These are phyloP conservation scores for Xylaria curta DNA, from an alignment of 495 filamentous ascomycete genomes.

Conservation along the genomic window DNA sequence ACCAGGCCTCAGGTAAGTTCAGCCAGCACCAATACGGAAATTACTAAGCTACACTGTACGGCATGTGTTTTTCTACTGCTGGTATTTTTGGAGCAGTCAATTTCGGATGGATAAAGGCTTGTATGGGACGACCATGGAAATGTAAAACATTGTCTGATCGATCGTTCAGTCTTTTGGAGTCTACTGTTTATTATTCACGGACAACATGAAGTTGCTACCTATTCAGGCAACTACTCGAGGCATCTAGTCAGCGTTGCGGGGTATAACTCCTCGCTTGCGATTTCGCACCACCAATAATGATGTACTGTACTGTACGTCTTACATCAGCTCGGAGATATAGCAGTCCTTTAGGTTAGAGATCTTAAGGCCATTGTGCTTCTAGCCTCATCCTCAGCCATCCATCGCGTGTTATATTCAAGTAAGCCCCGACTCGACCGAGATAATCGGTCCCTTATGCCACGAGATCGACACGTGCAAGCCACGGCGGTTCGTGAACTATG, in stretches of 20 bases:
- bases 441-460: neutral
- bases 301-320: neutral
- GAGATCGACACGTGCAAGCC: neutral
- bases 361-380: neutral
- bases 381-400: neutral
- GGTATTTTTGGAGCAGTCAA: neutral
- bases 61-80: too few species aligned
- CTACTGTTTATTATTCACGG: too few species aligned
- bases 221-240: neutral
- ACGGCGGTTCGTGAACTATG: neutral
- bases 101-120: neutral
- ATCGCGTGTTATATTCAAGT: conserved; percentile 4
- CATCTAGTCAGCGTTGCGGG: neutral
- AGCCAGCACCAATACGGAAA: too few species aligned
- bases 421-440: neutral
- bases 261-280: neutral
- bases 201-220: too few species aligned
- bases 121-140: neutral
- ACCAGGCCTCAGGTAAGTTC: too few species aligned
- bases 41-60: too few species aligned
- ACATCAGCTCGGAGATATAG: neutral
- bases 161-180: neutral
- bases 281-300: neutral
- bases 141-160: neutral
- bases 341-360: neutral